Evolutionary conservation across 2,329 filamentous ascomycete species (phyloP), one percentile per base, ranked within the genome.

Genomic region (Botrytis paeoniae): DNA sequence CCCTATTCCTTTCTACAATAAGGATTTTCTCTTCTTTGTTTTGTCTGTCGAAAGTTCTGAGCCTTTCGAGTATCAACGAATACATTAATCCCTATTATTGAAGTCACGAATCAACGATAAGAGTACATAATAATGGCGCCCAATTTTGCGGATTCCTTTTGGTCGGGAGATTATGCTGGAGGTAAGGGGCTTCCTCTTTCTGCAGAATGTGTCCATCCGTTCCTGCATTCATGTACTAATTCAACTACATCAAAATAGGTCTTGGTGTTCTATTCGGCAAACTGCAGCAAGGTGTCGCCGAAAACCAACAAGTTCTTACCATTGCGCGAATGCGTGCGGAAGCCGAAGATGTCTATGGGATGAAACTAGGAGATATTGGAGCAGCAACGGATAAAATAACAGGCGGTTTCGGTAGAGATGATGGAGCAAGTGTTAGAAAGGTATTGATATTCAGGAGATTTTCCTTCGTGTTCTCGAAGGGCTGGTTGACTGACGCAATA

Each of bases 81-180:
- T 57, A 57, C 48, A 69, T 32, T 43, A 32, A 57, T 57, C n/a
- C 48, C 65, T 32, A 57, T 25, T 59, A 69, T 57, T 69, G 65
- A 41, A 68, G 65, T 57, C 35, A 57, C 65, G 65, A 59, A 57
- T 69, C 65, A 25, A 69, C 48, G 65, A 69, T 57, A 57, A 69
- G 65, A 69, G 65, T 57, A 69, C 48, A 69, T 69, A 41, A 57
- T 72, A 80, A 89, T 83, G 82, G 95, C 95, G 93, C 92, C 93
- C 78, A 89, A 93, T 80, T 98, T 99, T 84, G 91, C 94, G 78
- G 94, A 95, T 85, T 97, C 95, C 69, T 98, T 99, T 85, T 99
- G 96, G 96, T 97, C 96, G 75, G 89, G 90, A 82, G 96, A 99
- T 88, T 98, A 98, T 87, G 95, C 95, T 82, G 94, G 93, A 86